Evolutionary conservation across 1,139 yeast genomes (phyloP).

Genomic region (Arxiozyma heterogenica): DNA sequence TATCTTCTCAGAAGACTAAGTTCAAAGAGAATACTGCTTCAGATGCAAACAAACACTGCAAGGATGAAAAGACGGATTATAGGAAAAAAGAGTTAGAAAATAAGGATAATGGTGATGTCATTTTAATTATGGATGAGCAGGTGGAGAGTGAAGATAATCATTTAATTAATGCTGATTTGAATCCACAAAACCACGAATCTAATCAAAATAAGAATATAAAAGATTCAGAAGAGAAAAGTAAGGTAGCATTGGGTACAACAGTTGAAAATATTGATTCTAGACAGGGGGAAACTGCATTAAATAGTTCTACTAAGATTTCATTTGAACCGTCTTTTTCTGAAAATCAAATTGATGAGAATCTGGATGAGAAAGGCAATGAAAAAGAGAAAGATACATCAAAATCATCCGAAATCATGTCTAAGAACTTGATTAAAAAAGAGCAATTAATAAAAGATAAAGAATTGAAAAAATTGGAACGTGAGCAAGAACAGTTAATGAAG

Average conservation of each 20-base stretch:
- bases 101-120: not conserved
- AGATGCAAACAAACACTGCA: not conserved
- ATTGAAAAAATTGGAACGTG: constrained; percentile 20
- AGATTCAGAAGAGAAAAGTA: not conserved
- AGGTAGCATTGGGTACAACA: not conserved
- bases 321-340: not conserved
- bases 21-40: not conserved
- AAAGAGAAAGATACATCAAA: not conserved
- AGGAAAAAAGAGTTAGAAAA: not conserved
- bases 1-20: not conserved
- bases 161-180: not conserved
- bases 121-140: not conserved
- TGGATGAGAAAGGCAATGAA: not conserved
- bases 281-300: not conserved
- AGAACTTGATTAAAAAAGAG: not conserved
- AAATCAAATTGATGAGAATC: not conserved
- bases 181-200: not conserved
- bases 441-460: constrained; percentile 14
- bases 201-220: not conserved
- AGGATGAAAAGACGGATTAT: too few species aligned
- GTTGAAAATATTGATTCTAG: not conserved
- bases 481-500: constrained; percentile 21
- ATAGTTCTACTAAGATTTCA: not conserved
- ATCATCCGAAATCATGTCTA: not conserved
- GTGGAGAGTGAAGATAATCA: not conserved